A percentile compares a stretch with the other conserved stretches of the same genome.
phyloP scores from a whole-genome alignment of 2,329 filamentous ascomycete genomes.

The Mycosphaerelloides madeirae region DNA sequence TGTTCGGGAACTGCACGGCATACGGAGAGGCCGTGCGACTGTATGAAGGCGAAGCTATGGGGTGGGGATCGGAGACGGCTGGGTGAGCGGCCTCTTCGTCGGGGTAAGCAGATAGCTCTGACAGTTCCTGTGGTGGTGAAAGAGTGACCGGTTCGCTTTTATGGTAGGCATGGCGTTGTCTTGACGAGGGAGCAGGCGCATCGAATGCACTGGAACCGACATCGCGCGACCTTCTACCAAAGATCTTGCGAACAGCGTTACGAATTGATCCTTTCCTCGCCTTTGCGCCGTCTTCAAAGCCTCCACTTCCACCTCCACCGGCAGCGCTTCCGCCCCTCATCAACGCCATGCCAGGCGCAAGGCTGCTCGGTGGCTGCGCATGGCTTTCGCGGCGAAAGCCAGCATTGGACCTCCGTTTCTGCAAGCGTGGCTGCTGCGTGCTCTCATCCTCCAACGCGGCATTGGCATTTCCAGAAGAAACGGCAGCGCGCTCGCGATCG shows the following conservation, averaged over 20 bases:
- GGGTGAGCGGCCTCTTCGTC: conserved; percentile 7
- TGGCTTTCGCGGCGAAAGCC: conserved; percentile 21
- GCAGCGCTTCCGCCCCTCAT: conserved; percentile 9
- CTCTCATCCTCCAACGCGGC: too few species aligned
- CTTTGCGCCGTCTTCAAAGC: conserved; percentile 16
- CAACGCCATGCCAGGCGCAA: conserved; percentile 1
- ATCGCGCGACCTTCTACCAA: conserved; percentile 31
- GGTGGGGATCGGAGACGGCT: conserved; percentile 6
- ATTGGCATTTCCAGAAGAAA: too few species aligned
- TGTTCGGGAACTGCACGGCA: conserved; percentile 35
- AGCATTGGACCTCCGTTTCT: conserved; percentile 22
- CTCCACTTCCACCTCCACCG: neutral
- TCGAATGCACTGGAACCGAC: conserved; percentile 13
- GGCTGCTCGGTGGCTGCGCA: conserved; percentile 13
- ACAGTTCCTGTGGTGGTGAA: conserved; percentile 15
- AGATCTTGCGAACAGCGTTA: conserved; percentile 34
- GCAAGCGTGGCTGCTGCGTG: conserved; percentile 9
- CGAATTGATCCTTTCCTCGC: conserved; percentile 33
- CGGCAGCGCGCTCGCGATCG: too few species aligned
- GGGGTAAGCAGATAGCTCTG: conserved; percentile 9
- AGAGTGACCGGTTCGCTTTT: conserved; percentile 26
- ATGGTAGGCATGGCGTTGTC: conserved; percentile 29
- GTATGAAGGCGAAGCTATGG: conserved; percentile 2
- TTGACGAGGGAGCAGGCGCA: neutral
- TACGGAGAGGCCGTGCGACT: conserved; percentile 28